Evolutionary conservation across 306 rosid genomes (phyloP).

Genomic region (Castanospermum australe): DNA sequence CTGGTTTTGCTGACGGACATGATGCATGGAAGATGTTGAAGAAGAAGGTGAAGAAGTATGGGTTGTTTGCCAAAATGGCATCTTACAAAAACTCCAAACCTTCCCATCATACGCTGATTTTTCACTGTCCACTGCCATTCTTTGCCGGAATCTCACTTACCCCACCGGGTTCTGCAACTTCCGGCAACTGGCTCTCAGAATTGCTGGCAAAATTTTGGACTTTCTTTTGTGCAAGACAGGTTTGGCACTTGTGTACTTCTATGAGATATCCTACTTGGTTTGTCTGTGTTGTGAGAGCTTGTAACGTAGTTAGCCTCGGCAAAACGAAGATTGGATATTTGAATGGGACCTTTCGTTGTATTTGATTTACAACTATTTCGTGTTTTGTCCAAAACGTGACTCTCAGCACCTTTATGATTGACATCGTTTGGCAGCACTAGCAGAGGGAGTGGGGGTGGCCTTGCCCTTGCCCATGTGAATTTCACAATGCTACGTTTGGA

Average conservation of each 20-base stretch:
- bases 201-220: slow-evolving; percentile 15
- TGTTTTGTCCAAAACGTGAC: slow-evolving; percentile 47
- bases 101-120: slow-evolving; percentile 61
- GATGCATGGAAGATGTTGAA: slow-evolving; percentile 49
- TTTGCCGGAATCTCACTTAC: slow-evolving; percentile 17
- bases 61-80: slow-evolving; percentile 81
- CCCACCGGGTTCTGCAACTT: slow-evolving; percentile 9
- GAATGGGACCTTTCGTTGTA: slow-evolving; percentile 47
- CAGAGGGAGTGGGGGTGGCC: neutral
- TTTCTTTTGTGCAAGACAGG: slow-evolving; percentile 33
- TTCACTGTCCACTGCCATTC: slow-evolving; percentile 66
- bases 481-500: no score
- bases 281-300: slow-evolving; percentile 39
- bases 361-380: slow-evolving; percentile 24
- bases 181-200: slow-evolving; percentile 34
- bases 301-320: slow-evolving; percentile 21
- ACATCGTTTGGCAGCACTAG: neutral
- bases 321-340: slow-evolving; percentile 38
- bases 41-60: slow-evolving; percentile 54
- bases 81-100: slow-evolving; percentile 66
- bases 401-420: slow-evolving; percentile 19
- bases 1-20: slow-evolving; percentile 49
- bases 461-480: neutral
- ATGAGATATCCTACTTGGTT: slow-evolving; percentile 18
- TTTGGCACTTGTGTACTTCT: slow-evolving; percentile 20